Conservation (phyloP, 2,329 filamentous ascomycete genomes). For the Endothia cerciana region DNA sequence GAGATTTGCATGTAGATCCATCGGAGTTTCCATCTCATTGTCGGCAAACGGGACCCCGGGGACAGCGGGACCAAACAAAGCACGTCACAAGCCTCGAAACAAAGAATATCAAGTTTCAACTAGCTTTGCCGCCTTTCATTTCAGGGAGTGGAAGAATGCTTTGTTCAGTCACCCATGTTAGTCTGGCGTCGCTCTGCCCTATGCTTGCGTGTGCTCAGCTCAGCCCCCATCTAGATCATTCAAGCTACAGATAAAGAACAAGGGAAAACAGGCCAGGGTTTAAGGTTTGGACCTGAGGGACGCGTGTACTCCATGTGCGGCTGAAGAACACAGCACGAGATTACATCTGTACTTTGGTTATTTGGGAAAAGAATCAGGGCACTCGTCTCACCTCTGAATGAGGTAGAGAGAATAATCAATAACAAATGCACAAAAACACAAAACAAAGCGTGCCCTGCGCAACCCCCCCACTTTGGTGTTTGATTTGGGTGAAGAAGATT, state of each 20-base stretch:
- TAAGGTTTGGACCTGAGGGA: background rate
- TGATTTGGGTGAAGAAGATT: too few species aligned
- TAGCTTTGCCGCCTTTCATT: background rate
- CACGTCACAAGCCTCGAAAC: background rate
- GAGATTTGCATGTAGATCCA: background rate
- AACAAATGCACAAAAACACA: too few species aligned
- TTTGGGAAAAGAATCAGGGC: too few species aligned
- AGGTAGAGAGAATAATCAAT: too few species aligned
- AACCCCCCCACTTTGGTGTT: too few species aligned
- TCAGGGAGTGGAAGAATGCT: background rate
- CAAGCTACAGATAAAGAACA: background rate
- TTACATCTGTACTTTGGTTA: too few species aligned
- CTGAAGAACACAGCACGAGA: background rate
- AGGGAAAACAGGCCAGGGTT: background rate
- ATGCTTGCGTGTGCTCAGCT: background rate
- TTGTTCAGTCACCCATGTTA: background rate
- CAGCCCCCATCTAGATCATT: background rate
- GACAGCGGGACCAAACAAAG: background rate
- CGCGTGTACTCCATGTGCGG: background rate
- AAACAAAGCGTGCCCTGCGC: too few species aligned
- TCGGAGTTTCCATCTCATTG: background rate
- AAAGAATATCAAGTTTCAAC: background rate
- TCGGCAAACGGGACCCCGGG: background rate
- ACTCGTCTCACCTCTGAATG: too few species aligned
- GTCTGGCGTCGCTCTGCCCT: background rate